Evolutionary conservation across 2,329 filamentous ascomycete genomes (phyloP), one percentile per base, ranked within the genome.

Genomic region (Alternaria infectoria): DNA sequence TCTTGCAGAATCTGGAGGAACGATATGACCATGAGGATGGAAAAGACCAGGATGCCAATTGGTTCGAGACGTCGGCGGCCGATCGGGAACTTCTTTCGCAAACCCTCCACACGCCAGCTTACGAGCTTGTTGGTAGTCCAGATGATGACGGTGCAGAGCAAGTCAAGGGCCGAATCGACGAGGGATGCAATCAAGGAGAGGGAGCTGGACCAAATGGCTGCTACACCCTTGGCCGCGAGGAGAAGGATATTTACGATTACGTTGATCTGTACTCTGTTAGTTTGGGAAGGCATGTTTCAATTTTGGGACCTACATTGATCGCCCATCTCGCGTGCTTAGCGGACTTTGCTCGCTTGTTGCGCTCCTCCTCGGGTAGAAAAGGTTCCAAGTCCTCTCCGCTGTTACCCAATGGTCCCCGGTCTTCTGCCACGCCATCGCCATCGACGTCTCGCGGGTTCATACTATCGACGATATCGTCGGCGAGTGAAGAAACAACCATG

Each of bases 1-100:
- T 89, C 86, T 69, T 89, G 81, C 8, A 88, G 77, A 47, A 90
- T 87, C 69, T 89, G 87, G 8, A 86, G 74, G 67, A 90, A 89
- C 3, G 86, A 88, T 4, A 88, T 85, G 51, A 89, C 83, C 87
- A 90, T 90, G 65, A 80, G 85, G 65, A 89, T 86, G 25, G 84
- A 86, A 76, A 89, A 89, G 51, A 89, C 87, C 10, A 90, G 81
- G 49, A 90, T 88, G 2, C 88, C 87, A 8, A 89, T 80, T 0
- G 88, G 88, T 66, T 89, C 87, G 8, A 90, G 82, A 9, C 87
- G 83, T 50, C 71, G 71, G 8, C 77, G 71, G 7, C 77, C 78
- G 21, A 89, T 86, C 0, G 88, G 88, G 70, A 89, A 90, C 32
- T 83, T 83, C 64, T 84, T 83, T 55, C 82, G 81, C 10, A 89